A percentile compares a stretch with the other conserved stretches of the same genome.
These are phyloP conservation scores for Chrysosphaeria jannelii DNA, from an alignment of 2,329 filamentous ascomycete genomes.

Conservation along the genomic window DNA sequence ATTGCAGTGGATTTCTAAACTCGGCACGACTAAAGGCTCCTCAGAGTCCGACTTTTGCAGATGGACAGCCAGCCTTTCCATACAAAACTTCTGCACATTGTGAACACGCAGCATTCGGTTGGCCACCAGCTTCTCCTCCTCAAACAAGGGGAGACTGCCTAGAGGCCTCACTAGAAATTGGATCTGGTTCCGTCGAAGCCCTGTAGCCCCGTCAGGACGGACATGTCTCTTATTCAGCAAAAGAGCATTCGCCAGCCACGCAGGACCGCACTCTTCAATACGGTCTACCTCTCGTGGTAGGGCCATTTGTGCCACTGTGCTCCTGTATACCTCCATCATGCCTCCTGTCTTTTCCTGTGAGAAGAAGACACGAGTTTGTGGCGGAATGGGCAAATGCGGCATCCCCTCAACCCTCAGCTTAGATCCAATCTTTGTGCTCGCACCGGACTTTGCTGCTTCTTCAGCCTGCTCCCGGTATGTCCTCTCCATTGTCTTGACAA, in stretches of 20 bases:
- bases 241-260: constrained; percentile 77
- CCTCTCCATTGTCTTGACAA: constrained; percentile 40
- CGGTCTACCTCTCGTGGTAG: constrained; percentile 34
- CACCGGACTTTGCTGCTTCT: too few relatives aligned
- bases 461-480: constrained; percentile 39
- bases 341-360: constrained; percentile 38
- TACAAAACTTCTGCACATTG: too few relatives aligned
- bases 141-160: too few relatives aligned
- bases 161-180: too few relatives aligned
- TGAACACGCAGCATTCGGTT: constrained; percentile 89
- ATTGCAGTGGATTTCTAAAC: constrained; percentile 83
- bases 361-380: constrained; percentile 34
- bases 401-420: too few relatives aligned
- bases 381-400: constrained; percentile 33
- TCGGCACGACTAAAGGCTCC: constrained; percentile 47
- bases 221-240: constrained; percentile 30
- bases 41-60: constrained; percentile 6
- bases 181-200: too few relatives aligned
- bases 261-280: constrained; percentile 62
- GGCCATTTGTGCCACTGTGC: constrained; percentile 52
- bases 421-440: too few relatives aligned
- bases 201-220: constrained; percentile 13
- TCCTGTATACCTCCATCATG: constrained; percentile 66
- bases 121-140: constrained; percentile 75
- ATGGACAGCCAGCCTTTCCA: too few relatives aligned